These are phyloP conservation scores for Neurospora sp. DNA, from an alignment of 495 filamentous ascomycete species.

Conservation along the genomic window DNA sequence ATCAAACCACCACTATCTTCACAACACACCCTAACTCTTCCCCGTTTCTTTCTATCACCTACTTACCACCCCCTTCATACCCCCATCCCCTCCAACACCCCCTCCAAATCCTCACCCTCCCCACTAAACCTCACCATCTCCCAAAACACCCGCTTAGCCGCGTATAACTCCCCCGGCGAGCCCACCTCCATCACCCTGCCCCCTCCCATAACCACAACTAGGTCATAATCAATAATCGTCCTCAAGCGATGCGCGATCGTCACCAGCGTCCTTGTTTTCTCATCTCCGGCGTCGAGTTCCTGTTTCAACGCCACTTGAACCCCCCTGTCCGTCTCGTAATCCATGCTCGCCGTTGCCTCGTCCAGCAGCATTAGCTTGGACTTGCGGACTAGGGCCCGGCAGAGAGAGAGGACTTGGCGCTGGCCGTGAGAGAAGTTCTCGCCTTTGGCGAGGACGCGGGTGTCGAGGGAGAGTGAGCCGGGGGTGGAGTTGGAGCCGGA, in stretches of 20 bases:
- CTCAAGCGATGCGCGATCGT: slow-evolving; percentile 40
- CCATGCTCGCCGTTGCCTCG: slow-evolving; percentile 50
- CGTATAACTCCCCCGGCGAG: slow-evolving; percentile 34
- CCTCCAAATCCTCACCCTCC: slow-evolving; percentile 37
- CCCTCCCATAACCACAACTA: slow-evolving; percentile 39
- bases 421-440: slow-evolving; percentile 51
- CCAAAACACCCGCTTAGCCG: slow-evolving; percentile 35
- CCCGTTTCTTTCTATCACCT: too few relatives aligned
- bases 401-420: slow-evolving; percentile 47
- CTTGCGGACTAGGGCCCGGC: slow-evolving; percentile 43
- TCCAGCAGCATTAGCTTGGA: slow-evolving; percentile 47
- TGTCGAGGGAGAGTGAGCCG: slow-evolving; percentile 27
- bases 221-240: slow-evolving; percentile 43
- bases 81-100: slow-evolving; percentile 7
- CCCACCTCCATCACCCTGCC: slow-evolving; percentile 32
- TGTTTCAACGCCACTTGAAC: slow-evolving; percentile 39
- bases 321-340: slow-evolving; percentile 43
- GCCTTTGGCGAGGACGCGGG: slow-evolving; percentile 38
- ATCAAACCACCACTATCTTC: too few relatives aligned
- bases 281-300: slow-evolving; percentile 24
- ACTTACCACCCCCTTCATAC: not conserved
- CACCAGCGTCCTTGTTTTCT: slow-evolving; percentile 38
- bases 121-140: slow-evolving; percentile 43
- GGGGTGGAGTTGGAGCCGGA: slow-evolving; percentile 1
- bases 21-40: too few relatives aligned